These are phyloP conservation scores for Daphne laureola DNA, from an alignment of 441 rosid species.

Conservation along the genomic window DNA sequence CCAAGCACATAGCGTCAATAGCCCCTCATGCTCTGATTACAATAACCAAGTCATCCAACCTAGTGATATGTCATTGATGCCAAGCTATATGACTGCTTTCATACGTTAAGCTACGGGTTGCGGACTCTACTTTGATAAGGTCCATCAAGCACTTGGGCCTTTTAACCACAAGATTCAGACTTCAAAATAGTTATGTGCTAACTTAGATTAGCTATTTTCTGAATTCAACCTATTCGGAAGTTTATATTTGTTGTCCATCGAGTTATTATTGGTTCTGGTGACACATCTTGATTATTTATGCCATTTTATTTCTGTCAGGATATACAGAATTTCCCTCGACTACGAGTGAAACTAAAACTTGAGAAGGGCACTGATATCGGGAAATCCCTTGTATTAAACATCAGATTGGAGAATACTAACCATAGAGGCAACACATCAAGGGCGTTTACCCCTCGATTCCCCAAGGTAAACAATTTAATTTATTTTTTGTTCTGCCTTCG, in stretches of 20 bases:
- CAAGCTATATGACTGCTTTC: too few species aligned
- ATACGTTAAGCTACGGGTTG: too few species aligned
- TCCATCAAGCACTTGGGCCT: too few species aligned
- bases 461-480: slow-evolving; percentile 47
- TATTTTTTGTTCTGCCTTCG: slow-evolving; percentile 2
- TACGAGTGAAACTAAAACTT: slow-evolving; percentile 59
- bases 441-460: slow-evolving; percentile 84
- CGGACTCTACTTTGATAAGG: too few species aligned
- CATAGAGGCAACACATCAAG: slow-evolving; percentile 53
- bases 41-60: too few species aligned
- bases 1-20: slow-evolving; percentile 7
- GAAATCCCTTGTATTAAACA: slow-evolving; percentile 35
- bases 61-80: too few species aligned
- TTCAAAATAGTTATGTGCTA: too few species aligned
- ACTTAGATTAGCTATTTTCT: too few species aligned
- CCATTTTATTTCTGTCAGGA: slow-evolving; percentile 39
- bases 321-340: slow-evolving; percentile 68
- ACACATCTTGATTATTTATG: slow-evolving; percentile 7
- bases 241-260: not conserved
- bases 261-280: not conserved
- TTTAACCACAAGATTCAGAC: too few species aligned
- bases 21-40: too few species aligned
- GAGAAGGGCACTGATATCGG: slow-evolving; percentile 39
- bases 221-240: too few species aligned
- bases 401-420: slow-evolving; percentile 69